A percentile compares a stretch with the other conserved stretches of the same genome.
Evolutionary conservation across 108 stramenopile genomes (phyloP).

Genomic region (Pinguiococcus pyrenoidosus): DNA sequence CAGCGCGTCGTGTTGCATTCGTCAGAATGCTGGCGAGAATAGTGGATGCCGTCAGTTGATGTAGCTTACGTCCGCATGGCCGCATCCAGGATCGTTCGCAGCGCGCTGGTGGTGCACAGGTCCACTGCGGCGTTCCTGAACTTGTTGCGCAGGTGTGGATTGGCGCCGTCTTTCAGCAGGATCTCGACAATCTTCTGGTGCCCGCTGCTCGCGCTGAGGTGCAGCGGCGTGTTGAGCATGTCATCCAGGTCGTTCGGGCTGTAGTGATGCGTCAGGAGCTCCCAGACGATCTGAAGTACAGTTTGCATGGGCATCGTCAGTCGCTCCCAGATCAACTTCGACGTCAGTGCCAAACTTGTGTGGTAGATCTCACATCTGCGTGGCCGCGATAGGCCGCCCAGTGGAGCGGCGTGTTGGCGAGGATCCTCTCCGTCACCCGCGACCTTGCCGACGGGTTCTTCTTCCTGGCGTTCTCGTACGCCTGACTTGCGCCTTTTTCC

Average conservation of each 20-base stretch:
- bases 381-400: constrained; percentile 9
- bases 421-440: background rate
- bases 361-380: too few relatives aligned
- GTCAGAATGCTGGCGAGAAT: too few relatives aligned
- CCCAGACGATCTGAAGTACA: constrained; percentile 10
- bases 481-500: background rate
- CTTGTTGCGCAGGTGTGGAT: constrained; percentile 11
- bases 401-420: constrained; percentile 8
- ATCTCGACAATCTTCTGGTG: constrained; percentile 11
- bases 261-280: constrained; percentile 20
- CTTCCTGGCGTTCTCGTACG: background rate
- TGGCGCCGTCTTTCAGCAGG: constrained; percentile 20
- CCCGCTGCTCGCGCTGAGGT: constrained; percentile 21
- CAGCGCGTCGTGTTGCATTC: background rate
- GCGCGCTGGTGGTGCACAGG: background rate
- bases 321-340: too few relatives aligned
- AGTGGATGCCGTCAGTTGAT: background rate
- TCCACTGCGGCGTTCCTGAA: constrained; percentile 22
- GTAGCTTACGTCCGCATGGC: background rate
- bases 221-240: constrained; percentile 26
- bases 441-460: background rate
- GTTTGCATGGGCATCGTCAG: too few relatives aligned
- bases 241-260: constrained; percentile 19
- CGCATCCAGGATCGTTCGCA: background rate
- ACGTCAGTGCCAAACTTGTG: too few relatives aligned